Evolutionary conservation across 805 yeast genomes (phyloP).

Genomic region (Wickerhamomyces tratensis): DNA sequence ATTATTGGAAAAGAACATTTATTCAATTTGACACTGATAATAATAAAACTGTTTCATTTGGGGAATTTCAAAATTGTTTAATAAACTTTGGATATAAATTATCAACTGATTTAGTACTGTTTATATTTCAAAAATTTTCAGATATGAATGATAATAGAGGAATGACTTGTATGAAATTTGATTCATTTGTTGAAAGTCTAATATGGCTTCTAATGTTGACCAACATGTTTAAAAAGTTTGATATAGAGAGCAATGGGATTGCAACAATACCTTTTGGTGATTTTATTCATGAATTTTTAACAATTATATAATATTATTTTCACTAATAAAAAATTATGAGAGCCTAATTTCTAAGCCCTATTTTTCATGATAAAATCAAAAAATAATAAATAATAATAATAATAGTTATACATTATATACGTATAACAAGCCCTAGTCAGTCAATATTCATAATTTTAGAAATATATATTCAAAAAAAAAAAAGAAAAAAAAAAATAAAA

Average conservation of each 20-base stretch:
- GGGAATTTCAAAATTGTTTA: constrained; percentile 53
- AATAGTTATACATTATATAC: no score
- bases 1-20: constrained; percentile 58
- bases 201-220: constrained; percentile 72
- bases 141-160: constrained; percentile 21
- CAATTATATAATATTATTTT: constrained; percentile 22
- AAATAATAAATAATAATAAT: no score
- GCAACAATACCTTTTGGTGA: constrained; percentile 60
- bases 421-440: no score
- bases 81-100: constrained; percentile 59
- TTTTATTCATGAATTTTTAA: constrained; percentile 44
- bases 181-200: constrained; percentile 71
- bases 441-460: no score
- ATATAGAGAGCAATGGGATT: constrained; percentile 63
- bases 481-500: no score
- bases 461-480: no score
- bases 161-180: constrained; percentile 49
- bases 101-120: constrained; percentile 44
- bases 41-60: constrained; percentile 51
- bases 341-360: not conserved
- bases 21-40: constrained; percentile 50
- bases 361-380: no score
- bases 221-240: constrained; percentile 70
- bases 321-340: not conserved
- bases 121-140: constrained; percentile 48